Conservation (phyloP, 306 rosid species). For the Malus domestica region DNA sequence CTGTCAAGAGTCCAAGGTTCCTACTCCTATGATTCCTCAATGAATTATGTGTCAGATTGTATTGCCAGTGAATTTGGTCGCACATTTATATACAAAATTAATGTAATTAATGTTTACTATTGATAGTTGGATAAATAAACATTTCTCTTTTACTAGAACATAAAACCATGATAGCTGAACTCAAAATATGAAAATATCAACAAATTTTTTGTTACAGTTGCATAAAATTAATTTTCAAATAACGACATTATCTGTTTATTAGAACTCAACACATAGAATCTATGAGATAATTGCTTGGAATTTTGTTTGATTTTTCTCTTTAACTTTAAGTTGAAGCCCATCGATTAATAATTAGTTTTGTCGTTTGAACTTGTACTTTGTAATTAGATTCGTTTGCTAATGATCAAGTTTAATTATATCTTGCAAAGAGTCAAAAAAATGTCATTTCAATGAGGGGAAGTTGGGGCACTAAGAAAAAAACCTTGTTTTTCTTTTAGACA, state of each 20-base stretch:
- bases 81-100: neutral
- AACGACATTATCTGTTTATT: neutral
- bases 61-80: neutral
- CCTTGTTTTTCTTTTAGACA: constrained; percentile 11
- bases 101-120: too few relatives aligned
- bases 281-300: neutral
- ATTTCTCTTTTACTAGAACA: neutral
- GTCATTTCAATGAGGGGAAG: constrained; percentile 12
- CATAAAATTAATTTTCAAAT: too few relatives aligned
- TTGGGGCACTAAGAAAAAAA: constrained; percentile 23
- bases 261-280: neutral
- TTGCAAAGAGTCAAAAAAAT: constrained; percentile 13
- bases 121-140: neutral
- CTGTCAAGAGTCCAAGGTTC: neutral
- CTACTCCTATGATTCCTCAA: neutral
- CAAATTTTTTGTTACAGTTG: too few relatives aligned
- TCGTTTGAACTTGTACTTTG: constrained; percentile 12
- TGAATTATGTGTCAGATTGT: neutral
- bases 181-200: too few relatives aligned
- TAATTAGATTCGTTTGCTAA: constrained; percentile 25
- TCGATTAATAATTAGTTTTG: neutral
- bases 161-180: neutral
- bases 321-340: neutral
- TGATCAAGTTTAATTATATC: constrained; percentile 17
- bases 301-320: neutral